Conservation (phyloP, 2,329 filamentous ascomycete species). For the Clathrospora elynae region DNA sequence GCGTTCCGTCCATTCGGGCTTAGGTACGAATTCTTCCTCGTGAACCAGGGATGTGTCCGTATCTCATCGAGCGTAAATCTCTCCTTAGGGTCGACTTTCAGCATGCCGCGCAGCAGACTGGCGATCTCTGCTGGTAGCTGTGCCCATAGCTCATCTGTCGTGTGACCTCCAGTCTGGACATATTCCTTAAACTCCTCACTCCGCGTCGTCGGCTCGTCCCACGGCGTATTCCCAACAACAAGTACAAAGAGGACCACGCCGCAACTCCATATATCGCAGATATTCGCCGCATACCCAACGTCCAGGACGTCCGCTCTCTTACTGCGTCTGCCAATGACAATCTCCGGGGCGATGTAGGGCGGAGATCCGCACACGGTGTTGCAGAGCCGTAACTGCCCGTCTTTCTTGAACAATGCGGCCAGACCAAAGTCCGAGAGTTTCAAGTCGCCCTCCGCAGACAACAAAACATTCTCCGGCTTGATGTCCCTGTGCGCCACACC, state of each 20-base stretch:
- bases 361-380: slow-evolving; percentile 93
- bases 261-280: slow-evolving; percentile 95
- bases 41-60: slow-evolving; percentile 93
- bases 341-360: slow-evolving; percentile 96
- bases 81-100: slow-evolving; percentile 74
- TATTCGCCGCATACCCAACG: slow-evolving; percentile 72
- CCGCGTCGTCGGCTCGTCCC: slow-evolving; percentile 85
- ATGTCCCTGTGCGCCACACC: slow-evolving; percentile 83
- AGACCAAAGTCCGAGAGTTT: slow-evolving; percentile 98
- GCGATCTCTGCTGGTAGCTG: slow-evolving; percentile 74
- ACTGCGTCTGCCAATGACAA: slow-evolving; percentile 61
- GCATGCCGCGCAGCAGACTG: slow-evolving; percentile 89
- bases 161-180: slow-evolving; percentile 75
- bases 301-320: slow-evolving; percentile 57
- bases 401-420: slow-evolving; percentile 90
- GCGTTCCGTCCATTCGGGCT: slow-evolving; percentile 73
- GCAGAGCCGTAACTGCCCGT: slow-evolving; percentile 79
- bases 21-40: slow-evolving; percentile 77
- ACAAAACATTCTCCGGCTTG: slow-evolving; percentile 87
- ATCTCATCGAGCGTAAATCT: slow-evolving; percentile 88
- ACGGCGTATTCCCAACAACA: slow-evolving; percentile 93
- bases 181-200: slow-evolving; percentile 96
- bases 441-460: slow-evolving; percentile 81
- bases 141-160: slow-evolving; percentile 83
- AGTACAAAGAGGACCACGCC: slow-evolving; percentile 97